Conservation (phyloP, 2,329 filamentous ascomycete species). For the Ophiostoma sp. region DNA sequence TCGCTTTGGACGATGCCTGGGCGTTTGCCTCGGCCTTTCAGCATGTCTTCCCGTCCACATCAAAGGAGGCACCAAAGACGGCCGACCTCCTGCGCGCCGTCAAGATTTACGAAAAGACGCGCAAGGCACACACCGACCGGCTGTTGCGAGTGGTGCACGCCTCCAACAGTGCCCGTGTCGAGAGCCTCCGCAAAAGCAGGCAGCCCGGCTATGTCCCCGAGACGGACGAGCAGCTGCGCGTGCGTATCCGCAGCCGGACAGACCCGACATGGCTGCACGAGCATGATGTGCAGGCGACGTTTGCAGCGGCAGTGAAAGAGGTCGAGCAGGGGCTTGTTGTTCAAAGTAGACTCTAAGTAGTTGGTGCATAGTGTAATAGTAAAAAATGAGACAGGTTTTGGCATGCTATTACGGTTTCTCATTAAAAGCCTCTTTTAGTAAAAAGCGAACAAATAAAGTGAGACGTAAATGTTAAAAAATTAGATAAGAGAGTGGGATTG, state of each 20-base stretch:
- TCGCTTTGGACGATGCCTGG: constrained; percentile 45
- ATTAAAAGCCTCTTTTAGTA: too few species aligned
- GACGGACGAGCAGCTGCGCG: constrained; percentile 42
- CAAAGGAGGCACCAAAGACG: background rate
- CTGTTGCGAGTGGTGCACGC: constrained; percentile 41
- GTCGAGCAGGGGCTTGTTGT: background rate
- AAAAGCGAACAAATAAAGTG: too few species aligned
- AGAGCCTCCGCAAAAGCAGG: constrained; percentile 22
- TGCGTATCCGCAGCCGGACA: constrained; percentile 39
- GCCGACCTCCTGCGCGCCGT: constrained; percentile 37
- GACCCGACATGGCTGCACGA: constrained; percentile 48
- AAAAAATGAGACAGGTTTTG: background rate
- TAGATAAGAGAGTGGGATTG: too few species aligned
- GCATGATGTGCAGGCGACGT: constrained; percentile 42
- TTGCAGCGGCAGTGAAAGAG: constrained; percentile 17
- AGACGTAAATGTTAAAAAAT: too few species aligned
- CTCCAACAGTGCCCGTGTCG: constrained; percentile 35
- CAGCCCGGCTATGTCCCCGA: constrained; percentile 30
- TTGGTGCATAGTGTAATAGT: background rate
- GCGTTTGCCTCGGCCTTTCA: constrained; percentile 44
- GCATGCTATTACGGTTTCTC: too few species aligned
- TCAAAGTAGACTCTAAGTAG: background rate
- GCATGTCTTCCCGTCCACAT: constrained; percentile 37
- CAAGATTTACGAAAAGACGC: constrained; percentile 44
- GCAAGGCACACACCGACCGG: constrained; percentile 44